Base-by-base conservation (phyloP, 306 rosid genomes). In the Delonix regia region DNA sequence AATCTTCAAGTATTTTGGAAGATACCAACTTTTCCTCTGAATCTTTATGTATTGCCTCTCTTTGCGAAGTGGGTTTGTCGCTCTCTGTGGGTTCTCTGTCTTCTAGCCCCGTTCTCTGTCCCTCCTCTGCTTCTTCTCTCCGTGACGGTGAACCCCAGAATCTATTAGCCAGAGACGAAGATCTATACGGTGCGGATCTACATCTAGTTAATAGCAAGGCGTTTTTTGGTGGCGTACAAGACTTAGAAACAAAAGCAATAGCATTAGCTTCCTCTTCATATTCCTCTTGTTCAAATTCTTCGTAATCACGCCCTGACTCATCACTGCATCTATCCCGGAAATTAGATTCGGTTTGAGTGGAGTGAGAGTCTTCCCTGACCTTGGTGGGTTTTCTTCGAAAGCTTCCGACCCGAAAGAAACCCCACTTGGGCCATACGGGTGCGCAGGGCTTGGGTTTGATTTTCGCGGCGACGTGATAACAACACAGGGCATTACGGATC, bases 111-210 rank as follows among this genome's bases (percentile, higher is more conserved):
- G 33, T 73, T 45, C 69, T 52, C 63, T 44, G 77, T 22, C 22
- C 55, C 49, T 77, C 41, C 53, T 47, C 90, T 51, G 83, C 64
- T 42, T 82, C 87, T 77, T 85, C 86, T 8, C 25, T 72, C 38
- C 75, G 67, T 7, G 71, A 49, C 6, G 93, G 87, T 6, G 96
- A 88, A 79, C 84, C 89, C 90, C 86, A 85, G 66, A 90, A 90
- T 74, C 93, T 84, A 42, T 80, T 48, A 0, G 90, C 90, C 6
- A 88, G 68, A 56, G 90, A 89, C 0, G 93, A 89, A 38, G 97
- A 85, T 69, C 93, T 78, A 66, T 85, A 80, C 7, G 98, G 97
- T 27, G 96, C 90, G 25, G 97, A 92, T 87, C 94, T 90, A 53
- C 98, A 90, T 13, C 98, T 85, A 13, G 91, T 92, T 4, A 94